Base-by-base conservation (phyloP, 2,329 filamentous ascomycete genomes). In the Rugonectria rugulosa region DNA sequence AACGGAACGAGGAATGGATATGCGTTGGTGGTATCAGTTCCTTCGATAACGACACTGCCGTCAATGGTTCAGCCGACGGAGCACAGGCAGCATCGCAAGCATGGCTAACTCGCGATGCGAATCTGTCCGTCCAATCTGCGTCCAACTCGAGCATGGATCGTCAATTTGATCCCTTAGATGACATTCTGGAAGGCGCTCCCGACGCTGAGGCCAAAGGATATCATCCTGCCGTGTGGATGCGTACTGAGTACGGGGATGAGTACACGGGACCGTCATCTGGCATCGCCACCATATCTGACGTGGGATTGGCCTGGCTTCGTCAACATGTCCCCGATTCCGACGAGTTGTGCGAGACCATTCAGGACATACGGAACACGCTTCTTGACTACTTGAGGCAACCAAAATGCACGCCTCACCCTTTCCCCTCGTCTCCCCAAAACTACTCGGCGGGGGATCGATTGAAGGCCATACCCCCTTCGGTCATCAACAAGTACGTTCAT, bases 261-360 rank as follows among this genome's bases (percentile, higher is more conserved):
- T 55, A 55, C 32, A 55, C 52, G 2, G 52, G 52, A 11, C 52
- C 52, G 4, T 55, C 52, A 14, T 55, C 52, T 3, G 52, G 52
- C 15, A 45, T 50, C 8, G 37, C 38, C 4, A 29, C 31, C 10
- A 41, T 55, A 9, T 55, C 52, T 2, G 52, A 55, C 19, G 2
- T 45, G 5, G 52, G 52, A 11, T n/a, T 55, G 24, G 20, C 38
- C 4, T 55, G 52, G 52, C n/a, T 55, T 1, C 52, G 45, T 3
- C 7, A 26, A 6, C 24, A 55, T 11, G 20, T 55, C 5, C 9
- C 31, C 1, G 40, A 45, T n/a, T 53, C 49, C 14, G 31, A 32
- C 2, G 31, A 7, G 3, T 24, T 53, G 5, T 53, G 49, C 32
- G 20, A 21, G 4, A 45, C 32, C 3, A 40, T 53, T n/a, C 40